Evolutionary conservation across 805 yeast species (phyloP).

Genomic region (Metschnikowia noctiluminum): DNA sequence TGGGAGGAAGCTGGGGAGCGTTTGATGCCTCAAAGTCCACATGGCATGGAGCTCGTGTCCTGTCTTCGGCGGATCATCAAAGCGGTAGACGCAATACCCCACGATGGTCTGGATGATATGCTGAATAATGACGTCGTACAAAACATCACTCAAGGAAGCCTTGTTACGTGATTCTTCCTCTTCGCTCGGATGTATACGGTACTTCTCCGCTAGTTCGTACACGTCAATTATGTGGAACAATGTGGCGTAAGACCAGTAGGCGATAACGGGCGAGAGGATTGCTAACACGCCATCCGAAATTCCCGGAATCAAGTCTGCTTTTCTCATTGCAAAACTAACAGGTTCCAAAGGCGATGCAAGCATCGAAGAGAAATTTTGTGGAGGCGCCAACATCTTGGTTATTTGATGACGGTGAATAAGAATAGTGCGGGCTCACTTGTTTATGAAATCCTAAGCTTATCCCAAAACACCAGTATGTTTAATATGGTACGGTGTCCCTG

Average conservation of each 20-base stretch:
- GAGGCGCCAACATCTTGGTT: constrained; percentile 14
- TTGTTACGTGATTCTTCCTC: constrained; percentile 76
- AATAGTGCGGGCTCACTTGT: not conserved
- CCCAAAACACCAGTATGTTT: not conserved
- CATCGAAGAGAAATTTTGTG: constrained; percentile 19
- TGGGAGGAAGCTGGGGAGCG: constrained; percentile 43
- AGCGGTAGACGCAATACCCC: constrained; percentile 52
- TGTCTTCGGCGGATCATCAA: constrained; percentile 56
- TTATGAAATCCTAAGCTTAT: too few species aligned
- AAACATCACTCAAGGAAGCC: constrained; percentile 65
- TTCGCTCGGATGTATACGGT: constrained; percentile 89
- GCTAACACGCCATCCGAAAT: constrained; percentile 74
- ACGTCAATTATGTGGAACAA: constrained; percentile 75
- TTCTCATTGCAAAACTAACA: constrained; percentile 18
- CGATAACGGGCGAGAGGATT: constrained; percentile 68
- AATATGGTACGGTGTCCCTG: too few species aligned
- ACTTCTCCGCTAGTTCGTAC: constrained; percentile 70
- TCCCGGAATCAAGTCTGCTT: constrained; percentile 50
- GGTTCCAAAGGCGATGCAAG: constrained; percentile 17
- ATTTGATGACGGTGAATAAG: not conserved
- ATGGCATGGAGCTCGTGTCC: constrained; percentile 47
- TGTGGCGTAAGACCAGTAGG: constrained; percentile 77
- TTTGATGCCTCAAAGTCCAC: constrained; percentile 45
- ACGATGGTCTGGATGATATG: constrained; percentile 77
- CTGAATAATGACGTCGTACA: constrained; percentile 79